These are phyloP conservation scores for Suillus decipiens DNA, from an alignment of 768 basidiomycete genomes.

Conservation along the genomic window DNA sequence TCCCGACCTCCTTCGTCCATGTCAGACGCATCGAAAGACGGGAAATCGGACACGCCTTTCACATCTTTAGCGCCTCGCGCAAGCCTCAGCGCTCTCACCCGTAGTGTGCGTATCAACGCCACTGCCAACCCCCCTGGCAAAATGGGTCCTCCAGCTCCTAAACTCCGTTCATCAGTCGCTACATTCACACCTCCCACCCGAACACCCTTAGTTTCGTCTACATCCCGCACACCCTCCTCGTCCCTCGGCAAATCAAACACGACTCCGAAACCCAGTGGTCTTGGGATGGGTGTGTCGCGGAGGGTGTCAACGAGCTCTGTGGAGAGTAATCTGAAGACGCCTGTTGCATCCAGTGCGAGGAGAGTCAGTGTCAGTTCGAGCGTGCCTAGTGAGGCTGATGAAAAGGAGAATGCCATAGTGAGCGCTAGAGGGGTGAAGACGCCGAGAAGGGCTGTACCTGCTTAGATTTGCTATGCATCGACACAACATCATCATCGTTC, in stretches of 20 bases:
- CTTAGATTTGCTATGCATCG: conserved; percentile 11
- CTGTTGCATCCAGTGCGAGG: conserved; percentile 28
- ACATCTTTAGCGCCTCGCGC: conserved; percentile 27
- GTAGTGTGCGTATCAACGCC: conserved; percentile 50
- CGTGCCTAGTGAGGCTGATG: conserved; percentile 47
- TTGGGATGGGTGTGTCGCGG: conserved; percentile 17
- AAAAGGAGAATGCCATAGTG: conserved; percentile 57
- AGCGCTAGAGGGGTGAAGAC: conserved; percentile 12
- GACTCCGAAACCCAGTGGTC: conserved; percentile 14
- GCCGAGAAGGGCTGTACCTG: conserved; percentile 21
- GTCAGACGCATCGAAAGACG: conserved; percentile 50
- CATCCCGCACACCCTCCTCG: conserved; percentile 34
- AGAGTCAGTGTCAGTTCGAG: conserved; percentile 37
- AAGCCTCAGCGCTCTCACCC: conserved; percentile 43
- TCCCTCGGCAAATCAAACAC: conserved; percentile 26
- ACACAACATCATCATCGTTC: neutral
- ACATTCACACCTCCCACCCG: conserved; percentile 39
- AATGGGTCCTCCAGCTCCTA: conserved; percentile 53
- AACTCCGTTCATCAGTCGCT: conserved; percentile 35
- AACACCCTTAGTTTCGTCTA: neutral
- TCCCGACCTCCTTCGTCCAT: conserved; percentile 57
- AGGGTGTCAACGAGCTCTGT: conserved; percentile 34
- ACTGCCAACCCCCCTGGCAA: conserved; percentile 24
- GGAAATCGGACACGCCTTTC: conserved; percentile 35
- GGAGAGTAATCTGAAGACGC: conserved; percentile 36